Evolutionary conservation across 805 yeast species (phyloP).

Genomic region (Cyberlindnera mycetangii): DNA sequence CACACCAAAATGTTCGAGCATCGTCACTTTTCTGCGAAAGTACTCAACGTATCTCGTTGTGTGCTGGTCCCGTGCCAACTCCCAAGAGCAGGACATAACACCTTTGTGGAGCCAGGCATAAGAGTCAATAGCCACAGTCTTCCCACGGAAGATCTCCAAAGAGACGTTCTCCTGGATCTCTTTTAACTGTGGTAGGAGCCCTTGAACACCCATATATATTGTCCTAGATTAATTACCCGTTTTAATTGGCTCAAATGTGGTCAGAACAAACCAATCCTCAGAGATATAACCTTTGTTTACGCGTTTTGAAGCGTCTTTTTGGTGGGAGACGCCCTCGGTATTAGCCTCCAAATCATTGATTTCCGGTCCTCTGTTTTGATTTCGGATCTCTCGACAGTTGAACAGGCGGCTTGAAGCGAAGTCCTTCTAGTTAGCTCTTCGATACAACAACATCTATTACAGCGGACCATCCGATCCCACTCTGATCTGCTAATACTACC

Average conservation of each 20-base stretch:
- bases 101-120: constrained; percentile 96
- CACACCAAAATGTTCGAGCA: constrained; percentile 64
- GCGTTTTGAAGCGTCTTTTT: background rate
- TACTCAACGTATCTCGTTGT: constrained; percentile 72
- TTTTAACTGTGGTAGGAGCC: constrained; percentile 75
- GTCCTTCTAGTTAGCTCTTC: too few species aligned
- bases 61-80: constrained; percentile 66
- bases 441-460: background rate
- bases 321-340: background rate
- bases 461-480: background rate
- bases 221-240: too few species aligned
- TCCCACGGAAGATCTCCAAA: constrained; percentile 62
- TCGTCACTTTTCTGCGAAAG: constrained; percentile 60
- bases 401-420: too few species aligned
- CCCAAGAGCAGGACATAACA: constrained; percentile 77
- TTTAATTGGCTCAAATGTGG: too few species aligned
- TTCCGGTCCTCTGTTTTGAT: constrained; percentile 2
- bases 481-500: background rate
- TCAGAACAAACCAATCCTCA: too few species aligned
- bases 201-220: constrained; percentile 71
- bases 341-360: background rate
- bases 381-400: background rate
- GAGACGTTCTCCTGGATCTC: constrained; percentile 62
- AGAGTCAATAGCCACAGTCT: constrained; percentile 87
- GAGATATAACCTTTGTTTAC: constrained; percentile 3